These are phyloP conservation scores for Kluyveromyces dobzhanskii DNA, from an alignment of 805 yeast genomes.

Conservation along the genomic window DNA sequence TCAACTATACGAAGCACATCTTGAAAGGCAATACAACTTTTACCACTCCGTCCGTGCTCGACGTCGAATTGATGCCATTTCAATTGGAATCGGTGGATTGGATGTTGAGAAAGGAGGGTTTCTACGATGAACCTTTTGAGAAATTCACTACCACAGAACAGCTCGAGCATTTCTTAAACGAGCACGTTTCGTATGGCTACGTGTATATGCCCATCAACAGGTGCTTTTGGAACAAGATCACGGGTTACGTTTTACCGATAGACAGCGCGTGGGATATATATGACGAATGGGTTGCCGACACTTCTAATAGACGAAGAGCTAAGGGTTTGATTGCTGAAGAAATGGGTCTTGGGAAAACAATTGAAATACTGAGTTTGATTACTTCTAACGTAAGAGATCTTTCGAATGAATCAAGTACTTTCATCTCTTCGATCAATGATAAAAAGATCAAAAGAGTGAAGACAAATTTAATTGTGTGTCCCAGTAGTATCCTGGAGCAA, in stretches of 20 bases:
- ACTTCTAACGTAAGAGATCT: slow-evolving; percentile 49
- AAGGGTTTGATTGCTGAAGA: slow-evolving; percentile 70
- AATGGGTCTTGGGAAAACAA: slow-evolving; percentile 96
- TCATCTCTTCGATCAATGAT: slow-evolving; percentile 11
- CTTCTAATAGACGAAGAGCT: slow-evolving; percentile 10
- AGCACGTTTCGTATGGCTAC: slow-evolving; percentile 23
- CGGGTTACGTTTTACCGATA: slow-evolving; percentile 19
- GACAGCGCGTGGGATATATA: slow-evolving; percentile 14
- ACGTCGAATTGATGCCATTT: slow-evolving; percentile 22
- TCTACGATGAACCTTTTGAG: not conserved
- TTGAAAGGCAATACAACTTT: slow-evolving; percentile 4
- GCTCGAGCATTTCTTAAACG: slow-evolving; percentile 17
- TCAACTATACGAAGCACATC: slow-evolving; percentile 14
- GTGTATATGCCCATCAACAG: slow-evolving; percentile 11
- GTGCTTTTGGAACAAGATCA: slow-evolving; percentile 28
- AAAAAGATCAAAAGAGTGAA: slow-evolving; percentile 37
- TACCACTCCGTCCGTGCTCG: slow-evolving; percentile 9
- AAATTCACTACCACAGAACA: slow-evolving; percentile 1
- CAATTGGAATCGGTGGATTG: slow-evolving; percentile 27
- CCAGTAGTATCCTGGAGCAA: slow-evolving; percentile 73
- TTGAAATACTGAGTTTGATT: slow-evolving; percentile 67
- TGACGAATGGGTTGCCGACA: slow-evolving; percentile 5
- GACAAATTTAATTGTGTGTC: slow-evolving; percentile 79
- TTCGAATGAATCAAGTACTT: slow-evolving; percentile 7
- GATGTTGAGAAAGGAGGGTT: slow-evolving; percentile 24